Conservation (phyloP, 768 basidiomycete species). For the Lactifluus rugatus region DNA sequence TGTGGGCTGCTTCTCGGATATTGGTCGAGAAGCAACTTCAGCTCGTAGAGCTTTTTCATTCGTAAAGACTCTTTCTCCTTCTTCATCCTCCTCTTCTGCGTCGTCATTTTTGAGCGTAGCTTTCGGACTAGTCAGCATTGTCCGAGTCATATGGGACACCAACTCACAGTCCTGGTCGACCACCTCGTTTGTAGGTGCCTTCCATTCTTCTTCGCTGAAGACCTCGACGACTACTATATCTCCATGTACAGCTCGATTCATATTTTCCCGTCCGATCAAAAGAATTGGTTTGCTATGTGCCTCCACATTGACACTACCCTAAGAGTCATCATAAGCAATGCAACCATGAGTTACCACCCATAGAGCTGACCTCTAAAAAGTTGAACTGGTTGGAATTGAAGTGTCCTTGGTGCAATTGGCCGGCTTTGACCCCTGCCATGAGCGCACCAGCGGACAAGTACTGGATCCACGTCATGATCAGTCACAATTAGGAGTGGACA, state of each 20-base stretch:
- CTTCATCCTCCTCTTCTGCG: constrained; percentile 63
- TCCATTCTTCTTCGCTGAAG: constrained; percentile 84
- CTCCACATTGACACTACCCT: constrained; percentile 77
- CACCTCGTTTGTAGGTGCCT: constrained; percentile 83
- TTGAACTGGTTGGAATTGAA: constrained; percentile 96
- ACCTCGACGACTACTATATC: constrained; percentile 89
- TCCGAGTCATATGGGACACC: not conserved
- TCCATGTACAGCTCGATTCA: constrained; percentile 92
- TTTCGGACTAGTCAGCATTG: constrained; percentile 23
- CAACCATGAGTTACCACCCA: not conserved
- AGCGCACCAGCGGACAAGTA: constrained; percentile 68
- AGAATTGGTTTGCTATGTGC: constrained; percentile 70
- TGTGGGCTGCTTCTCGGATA: constrained; percentile 73
- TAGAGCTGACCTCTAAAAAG: constrained; percentile 73
- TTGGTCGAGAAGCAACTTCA: constrained; percentile 23
- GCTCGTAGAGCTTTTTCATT: constrained; percentile 25
- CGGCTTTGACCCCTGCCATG: constrained; percentile 75
- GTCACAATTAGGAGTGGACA: not conserved
- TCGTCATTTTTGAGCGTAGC: constrained; percentile 82
- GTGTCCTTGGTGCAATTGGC: constrained; percentile 81
- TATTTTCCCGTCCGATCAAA: constrained; percentile 79
- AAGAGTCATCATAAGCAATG: not conserved
- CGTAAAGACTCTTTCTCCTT: constrained; percentile 34
- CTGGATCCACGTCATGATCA: constrained; percentile 31
- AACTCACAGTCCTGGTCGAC: constrained; percentile 81